phyloP scores from a whole-genome alignment of 805 yeast species.

The Monosporozyma yasuniensis region DNA sequence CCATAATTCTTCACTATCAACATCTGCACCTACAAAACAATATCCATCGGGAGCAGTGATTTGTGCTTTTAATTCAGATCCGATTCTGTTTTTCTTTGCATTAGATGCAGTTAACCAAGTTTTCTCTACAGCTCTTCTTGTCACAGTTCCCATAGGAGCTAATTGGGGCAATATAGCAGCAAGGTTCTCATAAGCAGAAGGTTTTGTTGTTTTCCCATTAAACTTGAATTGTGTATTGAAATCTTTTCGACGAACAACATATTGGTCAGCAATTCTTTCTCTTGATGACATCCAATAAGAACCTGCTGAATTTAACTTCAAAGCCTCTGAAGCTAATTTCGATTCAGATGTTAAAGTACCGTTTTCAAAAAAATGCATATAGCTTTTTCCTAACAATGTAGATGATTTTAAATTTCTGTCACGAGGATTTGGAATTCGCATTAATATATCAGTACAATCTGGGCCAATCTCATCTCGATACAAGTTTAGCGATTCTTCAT shows the following conservation, averaged over 20 bases:
- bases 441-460: constrained; percentile 25
- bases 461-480: constrained; percentile 5
- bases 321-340: constrained; percentile 64
- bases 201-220: neutral
- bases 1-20: constrained; percentile 97
- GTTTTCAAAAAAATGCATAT: constrained; percentile 60
- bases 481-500: constrained; percentile 10
- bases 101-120: constrained; percentile 98
- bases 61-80: constrained; percentile 87
- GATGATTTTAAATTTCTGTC: constrained; percentile 72
- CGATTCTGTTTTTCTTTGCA: constrained; percentile 76
- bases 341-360: constrained; percentile 64
- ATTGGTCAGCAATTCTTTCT: constrained; percentile 73
- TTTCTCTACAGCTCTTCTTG: constrained; percentile 92
- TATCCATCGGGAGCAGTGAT: constrained; percentile 83
- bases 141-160: constrained; percentile 91
- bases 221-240: constrained; percentile 20
- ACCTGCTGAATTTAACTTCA: constrained; percentile 66
- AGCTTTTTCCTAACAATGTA: constrained; percentile 68
- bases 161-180: constrained; percentile 81
- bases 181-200: constrained; percentile 20
- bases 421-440: constrained; percentile 82
- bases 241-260: constrained; percentile 56
- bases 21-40: constrained; percentile 95
- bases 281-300: constrained; percentile 92